Base-by-base conservation (phyloP, 768 basidiomycete species). In the Leccinum incarnatum region DNA sequence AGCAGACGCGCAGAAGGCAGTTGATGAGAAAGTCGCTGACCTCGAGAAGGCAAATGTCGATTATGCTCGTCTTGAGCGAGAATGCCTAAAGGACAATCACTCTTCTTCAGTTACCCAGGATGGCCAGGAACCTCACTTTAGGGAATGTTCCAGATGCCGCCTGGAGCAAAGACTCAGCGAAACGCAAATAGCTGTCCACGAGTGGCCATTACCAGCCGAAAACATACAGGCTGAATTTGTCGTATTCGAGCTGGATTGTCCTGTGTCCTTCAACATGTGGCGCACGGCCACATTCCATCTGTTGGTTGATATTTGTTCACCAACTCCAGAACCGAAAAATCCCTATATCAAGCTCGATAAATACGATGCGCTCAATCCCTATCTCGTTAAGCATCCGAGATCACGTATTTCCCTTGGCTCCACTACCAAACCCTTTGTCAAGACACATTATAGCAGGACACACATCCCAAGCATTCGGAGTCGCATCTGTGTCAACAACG, bases 151-250 rank as follows among this genome's bases (percentile, higher is more conserved):
- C 0, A 77, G 72, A 51, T 79, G 78, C 45, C 7, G 5, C 2
- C 51, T 75, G 14, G 54, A 71, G 21, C 58, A 50, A 17, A 19
- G 65, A 53, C 68, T 72, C 0, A 17, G 40, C 0, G 23, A 2
- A 0, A 61, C 79, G 63, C 9, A 12, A 0, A 81, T 83, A 27
- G 1, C 32, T 1, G 61, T 78, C 3, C 69, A 79, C 30, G 82
- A 83, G 55, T 80, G 80, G 80, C 82, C 81, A 0, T 62, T 83
- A 27, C 79, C 81, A 1, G 25, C 57, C 1, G 47, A 62, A 12
- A 9, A 15, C 3, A 14, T 63, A 17, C 37, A 58, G 7, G 71
- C 72, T 0, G 65, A 75, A 51, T 61, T 64, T 0, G 69, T 75
- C 10, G 32, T 32, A 32, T 32, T 32, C 32, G 32, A 32, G 32